Evolutionary conservation across 108 stramenopile genomes (phyloP).

Genomic region (Cyclotella atomus): DNA sequence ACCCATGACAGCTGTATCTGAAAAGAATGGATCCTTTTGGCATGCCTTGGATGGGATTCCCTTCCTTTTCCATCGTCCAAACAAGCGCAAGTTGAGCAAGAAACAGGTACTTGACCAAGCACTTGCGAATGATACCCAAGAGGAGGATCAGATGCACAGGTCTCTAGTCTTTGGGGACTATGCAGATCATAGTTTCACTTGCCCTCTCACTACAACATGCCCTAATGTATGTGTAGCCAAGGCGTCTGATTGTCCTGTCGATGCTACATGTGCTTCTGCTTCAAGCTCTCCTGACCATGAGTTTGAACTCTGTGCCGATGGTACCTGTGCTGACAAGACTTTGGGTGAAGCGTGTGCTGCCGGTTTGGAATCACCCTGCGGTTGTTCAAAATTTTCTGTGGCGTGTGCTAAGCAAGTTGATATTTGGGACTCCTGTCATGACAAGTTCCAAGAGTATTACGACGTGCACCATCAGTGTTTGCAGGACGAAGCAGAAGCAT

Average conservation of each 20-base stretch:
- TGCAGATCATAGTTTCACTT: conserved; percentile 44
- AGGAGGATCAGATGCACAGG: conserved; percentile 9
- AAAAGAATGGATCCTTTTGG: conserved; percentile 12
- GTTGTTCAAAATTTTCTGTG: conserved; percentile 10
- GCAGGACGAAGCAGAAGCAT: conserved; percentile 23
- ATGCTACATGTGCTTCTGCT: conserved; percentile 11
- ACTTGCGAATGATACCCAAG: background rate
- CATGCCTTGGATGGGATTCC: conserved; percentile 29
- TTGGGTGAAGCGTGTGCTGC: conserved; percentile 41
- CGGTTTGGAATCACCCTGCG: conserved; percentile 25
- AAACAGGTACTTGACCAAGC: no score
- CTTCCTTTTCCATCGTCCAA: conserved; percentile 13
- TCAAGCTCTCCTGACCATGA: conserved; percentile 5
- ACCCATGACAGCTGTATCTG: background rate
- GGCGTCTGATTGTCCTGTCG: conserved; percentile 41
- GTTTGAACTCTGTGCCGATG: conserved; percentile 53
- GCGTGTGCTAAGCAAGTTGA: conserved; percentile 35
- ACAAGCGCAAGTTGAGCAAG: background rate
- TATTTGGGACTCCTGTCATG: conserved; percentile 20
- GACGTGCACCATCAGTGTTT: conserved; percentile 20
- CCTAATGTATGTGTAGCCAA: conserved; percentile 56
- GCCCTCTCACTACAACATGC: conserved; percentile 61
- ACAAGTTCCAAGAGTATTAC: conserved; percentile 24
- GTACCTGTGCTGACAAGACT: conserved; percentile 45
- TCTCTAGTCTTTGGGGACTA: conserved; percentile 49